Evolutionary conservation across 345 rosid species (phyloP).

Genomic region (Brassica napus): Da-Ae NC_063434.1:28136501-28137000

Average conservation of each 20-base stretch:
- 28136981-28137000: slow-evolving; percentile 83
- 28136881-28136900: slow-evolving; percentile 51
- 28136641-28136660: too few relatives aligned
- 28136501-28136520: not conserved
- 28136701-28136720: too few relatives aligned
- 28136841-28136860: slow-evolving; percentile 47
- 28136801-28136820: slow-evolving; percentile 47
- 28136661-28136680: too few relatives aligned
- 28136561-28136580: not conserved
- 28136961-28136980: slow-evolving; percentile 91
- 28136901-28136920: slow-evolving; percentile 81
- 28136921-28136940: slow-evolving; percentile 93
- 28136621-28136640: too few relatives aligned
- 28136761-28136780: not conserved
- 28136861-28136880: slow-evolving; percentile 44
- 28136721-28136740: not conserved
- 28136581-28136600: not conserved
- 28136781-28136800: not conserved
- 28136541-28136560: not conserved
- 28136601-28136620: too few relatives aligned
- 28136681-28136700: too few relatives aligned
- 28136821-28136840: slow-evolving; percentile 57
- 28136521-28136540: not conserved
- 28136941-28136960: slow-evolving; percentile 98
- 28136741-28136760: not conserved